Conservation (phyloP, 495 filamentous ascomycete species). For the Pseudotulostoma volvatum region DNA sequence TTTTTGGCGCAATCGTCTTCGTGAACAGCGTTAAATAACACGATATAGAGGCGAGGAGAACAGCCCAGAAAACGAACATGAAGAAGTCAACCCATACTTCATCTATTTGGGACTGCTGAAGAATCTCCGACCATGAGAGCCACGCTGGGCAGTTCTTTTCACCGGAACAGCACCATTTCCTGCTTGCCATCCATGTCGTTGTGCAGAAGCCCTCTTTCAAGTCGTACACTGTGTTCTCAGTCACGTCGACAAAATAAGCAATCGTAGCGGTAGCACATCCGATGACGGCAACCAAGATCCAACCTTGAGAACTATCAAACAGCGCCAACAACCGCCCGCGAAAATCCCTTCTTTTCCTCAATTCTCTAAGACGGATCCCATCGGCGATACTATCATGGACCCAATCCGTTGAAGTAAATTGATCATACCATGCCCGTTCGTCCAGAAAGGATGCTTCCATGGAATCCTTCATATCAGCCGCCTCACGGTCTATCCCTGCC, state of each 20-base stretch:
- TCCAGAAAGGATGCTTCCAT: constrained; percentile 43
- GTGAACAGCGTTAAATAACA: constrained; percentile 73
- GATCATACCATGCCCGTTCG: constrained; percentile 95
- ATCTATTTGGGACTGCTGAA: constrained; percentile 37
- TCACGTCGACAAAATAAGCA: constrained; percentile 79
- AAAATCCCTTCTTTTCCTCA: constrained; percentile 68
- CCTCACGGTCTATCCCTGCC: constrained; percentile 19
- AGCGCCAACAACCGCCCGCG: constrained; percentile 58
- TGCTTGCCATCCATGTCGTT: constrained; percentile 51
- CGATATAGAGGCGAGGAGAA: constrained; percentile 55
- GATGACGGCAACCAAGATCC: constrained; percentile 84
- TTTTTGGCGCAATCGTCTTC: constrained; percentile 80
- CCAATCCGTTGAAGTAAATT: constrained; percentile 98
- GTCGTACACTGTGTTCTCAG: constrained; percentile 73
- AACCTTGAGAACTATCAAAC: constrained; percentile 85
- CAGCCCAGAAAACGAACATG: constrained; percentile 53
- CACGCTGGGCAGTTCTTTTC: constrained; percentile 48
- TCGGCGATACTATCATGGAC: constrained; percentile 96
- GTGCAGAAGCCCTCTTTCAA: constrained; percentile 80
- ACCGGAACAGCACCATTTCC: constrained; percentile 61
- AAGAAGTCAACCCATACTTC: constrained; percentile 53
- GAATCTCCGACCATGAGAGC: constrained; percentile 57
- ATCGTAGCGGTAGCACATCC: constrained; percentile 73
- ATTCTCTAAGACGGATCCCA: constrained; percentile 67
- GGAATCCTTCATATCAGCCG: constrained; percentile 42